Conservation (phyloP, 108 stramenopile species). For the Chaetoceros tenuissimus region DNA sequence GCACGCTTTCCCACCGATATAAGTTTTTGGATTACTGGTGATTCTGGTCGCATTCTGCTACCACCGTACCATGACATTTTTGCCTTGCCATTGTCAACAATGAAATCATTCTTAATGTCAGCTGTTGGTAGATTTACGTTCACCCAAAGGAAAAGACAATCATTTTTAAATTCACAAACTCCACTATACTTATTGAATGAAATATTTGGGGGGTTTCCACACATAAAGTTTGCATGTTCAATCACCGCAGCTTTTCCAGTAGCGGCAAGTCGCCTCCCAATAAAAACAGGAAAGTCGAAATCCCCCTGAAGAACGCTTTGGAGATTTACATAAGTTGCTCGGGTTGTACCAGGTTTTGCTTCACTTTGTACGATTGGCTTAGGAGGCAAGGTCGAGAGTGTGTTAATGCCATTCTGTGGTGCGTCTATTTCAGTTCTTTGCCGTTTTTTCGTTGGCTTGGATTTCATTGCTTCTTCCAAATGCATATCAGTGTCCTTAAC, state of each 20-base stretch:
- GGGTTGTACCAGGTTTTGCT: neutral
- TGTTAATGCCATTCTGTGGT: too few species aligned
- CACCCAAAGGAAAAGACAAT: conserved; percentile 57
- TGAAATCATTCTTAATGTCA: conserved; percentile 47
- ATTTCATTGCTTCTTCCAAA: neutral
- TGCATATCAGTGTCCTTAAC: too few species aligned
- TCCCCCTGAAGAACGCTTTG: conserved; percentile 8
- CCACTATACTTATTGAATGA: conserved; percentile 86
- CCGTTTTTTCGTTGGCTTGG: neutral
- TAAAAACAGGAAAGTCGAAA: conserved; percentile 7
- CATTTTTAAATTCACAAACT: conserved; percentile 66
- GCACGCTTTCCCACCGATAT: conserved; percentile 28
- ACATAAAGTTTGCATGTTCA: conserved; percentile 19
- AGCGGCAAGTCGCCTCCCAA: conserved; percentile 38
- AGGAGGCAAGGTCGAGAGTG: too few species aligned
- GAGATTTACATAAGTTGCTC: neutral
- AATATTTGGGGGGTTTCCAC: conserved; percentile 9
- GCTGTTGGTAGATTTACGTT: conserved; percentile 35
- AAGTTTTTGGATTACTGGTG: conserved; percentile 47
- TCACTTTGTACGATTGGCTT: too few species aligned
- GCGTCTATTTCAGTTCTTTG: too few species aligned
- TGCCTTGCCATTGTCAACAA: conserved; percentile 20
- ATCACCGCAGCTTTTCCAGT: conserved; percentile 65
- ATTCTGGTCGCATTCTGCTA: conserved; percentile 51
- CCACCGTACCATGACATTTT: conserved; percentile 78